Conservation (phyloP, 2,329 filamentous ascomycete species). For the Aureobasidium sp. region DNA sequence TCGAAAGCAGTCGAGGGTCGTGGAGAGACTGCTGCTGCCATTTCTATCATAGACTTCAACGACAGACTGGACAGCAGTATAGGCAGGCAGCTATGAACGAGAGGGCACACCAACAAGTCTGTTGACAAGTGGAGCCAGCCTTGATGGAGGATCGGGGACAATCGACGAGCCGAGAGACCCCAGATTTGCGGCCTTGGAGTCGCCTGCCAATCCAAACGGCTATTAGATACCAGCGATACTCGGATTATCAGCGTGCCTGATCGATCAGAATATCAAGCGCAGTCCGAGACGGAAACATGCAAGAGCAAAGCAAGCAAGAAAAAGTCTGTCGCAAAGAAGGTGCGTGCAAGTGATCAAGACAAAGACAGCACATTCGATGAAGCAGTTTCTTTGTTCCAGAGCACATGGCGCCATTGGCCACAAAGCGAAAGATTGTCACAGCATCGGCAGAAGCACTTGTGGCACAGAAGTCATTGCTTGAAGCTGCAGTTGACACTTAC, state of each 20-base stretch:
- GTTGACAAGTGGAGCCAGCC: slow-evolving; percentile 2
- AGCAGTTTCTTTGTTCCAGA: background rate
- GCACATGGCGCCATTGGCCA: background rate
- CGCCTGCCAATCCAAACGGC: too few relatives aligned
- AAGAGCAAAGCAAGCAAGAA: too few relatives aligned
- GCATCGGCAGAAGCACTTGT: too few relatives aligned
- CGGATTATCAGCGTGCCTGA: background rate
- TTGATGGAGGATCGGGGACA: background rate
- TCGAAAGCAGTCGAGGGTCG: slow-evolving; percentile 13
- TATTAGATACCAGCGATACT: too few relatives aligned
- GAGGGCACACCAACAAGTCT: slow-evolving; percentile 5
- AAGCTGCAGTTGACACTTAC: too few relatives aligned
- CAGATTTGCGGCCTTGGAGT: background rate
- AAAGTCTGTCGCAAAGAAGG: background rate
- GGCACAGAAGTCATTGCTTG: too few relatives aligned
- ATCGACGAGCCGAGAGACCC: background rate
- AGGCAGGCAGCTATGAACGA: background rate
- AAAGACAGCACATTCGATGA: background rate
- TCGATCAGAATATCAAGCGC: too few relatives aligned
- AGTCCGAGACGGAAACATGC: too few relatives aligned
- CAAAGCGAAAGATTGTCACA: too few relatives aligned
- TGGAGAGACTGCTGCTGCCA: slow-evolving; percentile 14
- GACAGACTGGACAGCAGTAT: background rate
- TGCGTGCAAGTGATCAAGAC: background rate
- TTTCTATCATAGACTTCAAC: background rate